Evolutionary conservation across 805 yeast genomes (phyloP).

Genomic region (Tetrapisispora pingtungensis): DNA sequence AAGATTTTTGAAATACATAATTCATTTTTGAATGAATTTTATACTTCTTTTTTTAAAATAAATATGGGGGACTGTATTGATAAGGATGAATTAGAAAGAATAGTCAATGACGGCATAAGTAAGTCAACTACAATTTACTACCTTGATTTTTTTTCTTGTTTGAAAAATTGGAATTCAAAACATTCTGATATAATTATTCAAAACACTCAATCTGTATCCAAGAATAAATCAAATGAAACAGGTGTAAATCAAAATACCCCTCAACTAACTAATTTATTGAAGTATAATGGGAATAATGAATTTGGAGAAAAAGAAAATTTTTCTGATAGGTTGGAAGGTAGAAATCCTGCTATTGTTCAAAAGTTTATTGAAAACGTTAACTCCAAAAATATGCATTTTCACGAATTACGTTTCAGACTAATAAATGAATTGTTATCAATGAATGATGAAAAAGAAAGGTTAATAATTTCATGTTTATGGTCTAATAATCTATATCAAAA

Average conservation of each 20-base stretch:
- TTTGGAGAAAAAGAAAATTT: slow-evolving; percentile 6
- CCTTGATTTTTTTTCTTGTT: slow-evolving; percentile 27
- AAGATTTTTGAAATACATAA: slow-evolving; percentile 8
- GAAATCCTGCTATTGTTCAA: slow-evolving; percentile 10
- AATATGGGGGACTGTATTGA: slow-evolving; percentile 6
- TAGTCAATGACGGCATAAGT: background rate
- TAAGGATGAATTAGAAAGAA: slow-evolving; percentile 2
- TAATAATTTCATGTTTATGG: slow-evolving; percentile 34
- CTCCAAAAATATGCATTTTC: slow-evolving; percentile 26
- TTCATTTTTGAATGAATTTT: slow-evolving; percentile 13
- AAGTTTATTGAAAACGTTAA: slow-evolving; percentile 25
- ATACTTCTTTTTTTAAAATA: slow-evolving; percentile 1
- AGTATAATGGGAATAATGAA: slow-evolving; percentile 22
- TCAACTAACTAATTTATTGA: slow-evolving; percentile 25
- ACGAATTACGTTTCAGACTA: slow-evolving; percentile 30
- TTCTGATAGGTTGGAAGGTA: slow-evolving; percentile 4
- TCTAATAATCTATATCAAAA: slow-evolving; percentile 27
- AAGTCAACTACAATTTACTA: background rate
- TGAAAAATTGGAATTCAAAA: slow-evolving; percentile 30
- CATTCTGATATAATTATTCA: slow-evolving; percentile 26
- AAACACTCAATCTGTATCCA: slow-evolving; percentile 8
- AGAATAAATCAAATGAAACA: slow-evolving; percentile 2
- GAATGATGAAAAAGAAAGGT: slow-evolving; percentile 17
- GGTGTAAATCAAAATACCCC: slow-evolving; percentile 12
- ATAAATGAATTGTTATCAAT: slow-evolving; percentile 18